phyloP scores from a whole-genome alignment of 257 asterid genomes.

The Nicotiana otophora region DNA sequence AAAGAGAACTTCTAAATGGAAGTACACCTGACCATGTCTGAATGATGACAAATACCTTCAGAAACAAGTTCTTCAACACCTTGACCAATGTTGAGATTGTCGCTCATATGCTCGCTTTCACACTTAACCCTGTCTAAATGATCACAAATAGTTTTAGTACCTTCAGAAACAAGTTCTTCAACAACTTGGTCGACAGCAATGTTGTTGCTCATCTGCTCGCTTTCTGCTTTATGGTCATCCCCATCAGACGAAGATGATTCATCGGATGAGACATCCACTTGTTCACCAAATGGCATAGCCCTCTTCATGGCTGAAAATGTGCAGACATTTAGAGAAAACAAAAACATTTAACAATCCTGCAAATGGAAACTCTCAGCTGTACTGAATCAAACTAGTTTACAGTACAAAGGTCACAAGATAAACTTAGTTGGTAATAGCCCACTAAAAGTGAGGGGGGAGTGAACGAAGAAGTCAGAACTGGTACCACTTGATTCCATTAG shows the following conservation, averaged over 20 bases:
- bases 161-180: slow-evolving; percentile 33
- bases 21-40: not conserved
- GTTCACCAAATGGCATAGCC: slow-evolving; percentile 31
- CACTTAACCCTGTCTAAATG: not conserved
- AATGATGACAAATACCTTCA: slow-evolving; percentile 38
- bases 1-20: not conserved
- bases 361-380: not conserved
- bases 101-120: slow-evolving; percentile 12
- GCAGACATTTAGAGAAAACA: not conserved
- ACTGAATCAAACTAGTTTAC: not conserved
- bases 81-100: slow-evolving; percentile 13
- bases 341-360: not conserved
- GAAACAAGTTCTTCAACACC: slow-evolving; percentile 24
- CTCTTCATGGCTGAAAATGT: slow-evolving; percentile 21
- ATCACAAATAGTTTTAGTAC: slow-evolving; percentile 21
- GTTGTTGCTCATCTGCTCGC: slow-evolving; percentile 8
- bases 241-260: slow-evolving; percentile 44
- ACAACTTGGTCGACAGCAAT: slow-evolving; percentile 19
- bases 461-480: not conserved
- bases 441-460: not conserved
- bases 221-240: slow-evolving; percentile 22
- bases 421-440: not conserved
- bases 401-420: not conserved
- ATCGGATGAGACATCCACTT: slow-evolving; percentile 50
- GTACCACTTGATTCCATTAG: not conserved